Conservation (phyloP, 2,329 filamentous ascomycete species). For the Hirsutella thompsonii region DNA sequence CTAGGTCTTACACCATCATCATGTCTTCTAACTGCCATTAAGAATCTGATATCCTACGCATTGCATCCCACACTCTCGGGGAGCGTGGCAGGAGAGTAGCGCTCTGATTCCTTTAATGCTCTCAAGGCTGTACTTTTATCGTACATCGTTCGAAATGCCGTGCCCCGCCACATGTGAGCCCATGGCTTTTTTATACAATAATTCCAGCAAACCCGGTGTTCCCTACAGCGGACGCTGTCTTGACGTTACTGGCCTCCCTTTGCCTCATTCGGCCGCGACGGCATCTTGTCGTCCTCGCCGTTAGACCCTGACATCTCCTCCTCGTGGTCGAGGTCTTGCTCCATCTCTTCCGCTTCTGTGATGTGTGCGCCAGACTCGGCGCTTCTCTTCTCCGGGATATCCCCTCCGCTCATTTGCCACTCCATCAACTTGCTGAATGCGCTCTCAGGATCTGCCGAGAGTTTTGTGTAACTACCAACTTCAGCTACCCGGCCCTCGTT, state of each 20-base stretch:
- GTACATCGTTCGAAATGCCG: no score
- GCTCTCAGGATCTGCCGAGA: slow-evolving; percentile 61
- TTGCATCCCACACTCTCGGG: no score
- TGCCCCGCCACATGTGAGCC: no score
- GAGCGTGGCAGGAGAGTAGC: no score
- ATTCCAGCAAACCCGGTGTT: neutral
- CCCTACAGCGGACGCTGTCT: no score
- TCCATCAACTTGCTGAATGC: slow-evolving; percentile 96
- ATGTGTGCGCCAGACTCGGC: slow-evolving; percentile 25
- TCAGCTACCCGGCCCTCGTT: slow-evolving; percentile 83
- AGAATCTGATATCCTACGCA: no score
- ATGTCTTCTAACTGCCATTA: no score
- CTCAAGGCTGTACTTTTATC: no score
- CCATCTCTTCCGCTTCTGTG: slow-evolving; percentile 38
- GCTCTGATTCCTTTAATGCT: no score
- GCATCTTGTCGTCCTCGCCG: slow-evolving; percentile 6
- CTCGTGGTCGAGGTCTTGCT: slow-evolving; percentile 26
- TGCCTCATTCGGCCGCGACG: slow-evolving; percentile 1
- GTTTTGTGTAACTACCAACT: slow-evolving; percentile 68
- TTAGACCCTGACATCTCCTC: slow-evolving; percentile 17
- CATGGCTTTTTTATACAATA: no score
- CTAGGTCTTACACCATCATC: no score
- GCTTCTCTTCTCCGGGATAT: slow-evolving; percentile 32
- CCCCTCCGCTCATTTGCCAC: slow-evolving; percentile 90
- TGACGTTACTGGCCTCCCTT: slow-evolving; percentile 1